Percentiles rank a stretch among this genome's conserved stretches.
phyloP scores from a whole-genome alignment of 768 basidiomycete genomes.

The Auricularia heimuer region DNA sequence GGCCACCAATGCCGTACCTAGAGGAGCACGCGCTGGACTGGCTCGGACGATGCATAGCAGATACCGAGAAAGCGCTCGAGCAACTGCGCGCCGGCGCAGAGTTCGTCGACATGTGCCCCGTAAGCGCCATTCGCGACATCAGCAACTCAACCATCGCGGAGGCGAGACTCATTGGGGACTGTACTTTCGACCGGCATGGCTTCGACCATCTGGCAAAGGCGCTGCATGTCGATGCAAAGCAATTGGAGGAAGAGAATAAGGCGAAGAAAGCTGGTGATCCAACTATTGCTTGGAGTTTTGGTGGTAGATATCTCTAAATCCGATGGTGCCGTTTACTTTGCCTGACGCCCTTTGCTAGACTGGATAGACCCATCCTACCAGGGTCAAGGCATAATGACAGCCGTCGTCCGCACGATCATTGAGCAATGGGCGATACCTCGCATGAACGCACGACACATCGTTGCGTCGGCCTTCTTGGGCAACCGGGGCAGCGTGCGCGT shows the following conservation, averaged over 20 bases:
- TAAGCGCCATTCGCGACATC: slow-evolving; percentile 44
- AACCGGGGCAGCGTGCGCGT: slow-evolving; percentile 55
- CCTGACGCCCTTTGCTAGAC: slow-evolving; percentile 28
- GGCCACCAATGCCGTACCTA: slow-evolving; percentile 46
- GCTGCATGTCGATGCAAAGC: slow-evolving; percentile 14
- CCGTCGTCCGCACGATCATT: slow-evolving; percentile 45
- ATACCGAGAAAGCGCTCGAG: slow-evolving; percentile 8
- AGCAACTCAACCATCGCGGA: slow-evolving; percentile 35
- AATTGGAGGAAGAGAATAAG: slow-evolving; percentile 29
- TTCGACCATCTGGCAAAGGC: slow-evolving; percentile 27
- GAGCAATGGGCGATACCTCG: slow-evolving; percentile 52
- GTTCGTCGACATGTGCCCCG: slow-evolving; percentile 36
- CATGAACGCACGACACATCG: slow-evolving; percentile 45
- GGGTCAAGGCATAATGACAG: slow-evolving; percentile 63
- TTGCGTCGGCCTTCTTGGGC: slow-evolving; percentile 34
- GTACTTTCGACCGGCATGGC: slow-evolving; percentile 25
- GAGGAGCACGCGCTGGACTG: slow-evolving; percentile 31
- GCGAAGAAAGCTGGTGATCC: slow-evolving; percentile 38
- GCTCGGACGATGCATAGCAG: slow-evolving; percentile 17
- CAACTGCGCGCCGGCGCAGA: slow-evolving; percentile 17
- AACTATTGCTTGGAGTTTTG: slow-evolving; percentile 49
- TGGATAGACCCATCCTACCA: slow-evolving; percentile 53
- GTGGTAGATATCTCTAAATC: slow-evolving; percentile 41
- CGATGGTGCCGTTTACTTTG: background rate
- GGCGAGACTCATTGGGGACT: slow-evolving; percentile 43